Evolutionary conservation across 148 eudicot species (phyloP).

Genomic region (Nepenthes gracilis): DNA sequence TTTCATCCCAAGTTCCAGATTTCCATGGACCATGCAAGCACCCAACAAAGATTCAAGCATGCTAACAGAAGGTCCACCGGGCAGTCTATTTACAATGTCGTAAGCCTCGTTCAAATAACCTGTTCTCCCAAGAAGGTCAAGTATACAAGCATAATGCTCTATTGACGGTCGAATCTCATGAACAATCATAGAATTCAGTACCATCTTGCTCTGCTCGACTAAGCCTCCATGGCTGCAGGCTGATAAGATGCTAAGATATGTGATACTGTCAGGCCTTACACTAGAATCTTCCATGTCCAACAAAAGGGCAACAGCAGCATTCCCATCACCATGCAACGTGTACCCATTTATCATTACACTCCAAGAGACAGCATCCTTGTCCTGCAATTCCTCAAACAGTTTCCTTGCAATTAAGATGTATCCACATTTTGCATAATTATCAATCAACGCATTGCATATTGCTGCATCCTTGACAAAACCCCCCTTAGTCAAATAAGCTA

Average conservation of each 20-base stretch:
- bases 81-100: slow-evolving; percentile 23
- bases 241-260: slow-evolving; percentile 45
- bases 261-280: slow-evolving; percentile 30
- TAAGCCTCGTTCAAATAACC: slow-evolving; percentile 51
- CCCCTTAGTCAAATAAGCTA: slow-evolving; percentile 22
- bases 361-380: slow-evolving; percentile 51
- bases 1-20: slow-evolving; percentile 37
- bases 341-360: slow-evolving; percentile 45
- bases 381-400: slow-evolving; percentile 27
- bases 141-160: slow-evolving; percentile 46
- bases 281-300: slow-evolving; percentile 28
- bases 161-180: slow-evolving; percentile 24
- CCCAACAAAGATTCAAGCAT: slow-evolving; percentile 44
- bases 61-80: slow-evolving; percentile 16
- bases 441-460: slow-evolving; percentile 33
- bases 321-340: slow-evolving; percentile 42
- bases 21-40: slow-evolving; percentile 45
- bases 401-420: slow-evolving; percentile 26
- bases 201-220: slow-evolving; percentile 22
- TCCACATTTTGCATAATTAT: slow-evolving; percentile 46
- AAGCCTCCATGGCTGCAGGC: slow-evolving; percentile 60
- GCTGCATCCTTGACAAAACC: slow-evolving; percentile 39
- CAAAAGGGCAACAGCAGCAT: slow-evolving; percentile 28
- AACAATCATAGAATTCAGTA: slow-evolving; percentile 32
- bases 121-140: slow-evolving; percentile 54